Evolutionary conservation across 345 rosid genomes (phyloP).

Genomic region (Rhodamnia argentea): DNA sequence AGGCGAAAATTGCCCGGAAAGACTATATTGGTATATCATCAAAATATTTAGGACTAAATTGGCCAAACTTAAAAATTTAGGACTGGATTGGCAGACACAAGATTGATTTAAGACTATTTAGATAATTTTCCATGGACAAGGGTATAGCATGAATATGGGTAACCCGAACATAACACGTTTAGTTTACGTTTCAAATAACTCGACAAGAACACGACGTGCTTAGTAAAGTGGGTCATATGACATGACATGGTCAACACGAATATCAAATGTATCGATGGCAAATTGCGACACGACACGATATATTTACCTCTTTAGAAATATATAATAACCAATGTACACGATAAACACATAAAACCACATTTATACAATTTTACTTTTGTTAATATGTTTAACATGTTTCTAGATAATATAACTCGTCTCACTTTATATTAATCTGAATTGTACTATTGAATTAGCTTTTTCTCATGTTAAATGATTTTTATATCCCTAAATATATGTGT

Average conservation of each 20-base stretch:
- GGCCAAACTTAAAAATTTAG: neutral
- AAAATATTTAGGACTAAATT: neutral
- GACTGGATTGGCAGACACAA: neutral
- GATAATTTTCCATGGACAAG: neutral
- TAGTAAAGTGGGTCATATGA: too few species aligned
- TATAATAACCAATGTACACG: too few species aligned
- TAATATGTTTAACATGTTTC: too few species aligned
- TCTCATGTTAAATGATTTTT: neutral
- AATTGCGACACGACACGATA: too few species aligned
- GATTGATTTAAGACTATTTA: neutral
- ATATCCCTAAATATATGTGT: neutral
- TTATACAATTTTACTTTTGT: too few species aligned
- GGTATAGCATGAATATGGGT: neutral
- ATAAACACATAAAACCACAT: too few species aligned
- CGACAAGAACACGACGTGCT: too few species aligned
- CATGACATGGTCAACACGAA: too few species aligned
- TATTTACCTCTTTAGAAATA: too few species aligned
- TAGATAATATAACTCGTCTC: too few species aligned
- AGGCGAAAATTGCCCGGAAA: neutral
- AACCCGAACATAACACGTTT: neutral
- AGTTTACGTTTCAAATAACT: neutral
- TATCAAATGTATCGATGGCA: too few species aligned
- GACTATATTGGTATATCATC: neutral
- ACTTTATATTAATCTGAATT: too few species aligned
- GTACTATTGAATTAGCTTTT: neutral